A percentile compares a stretch with the other conserved stretches of the same genome.
Evolutionary conservation across 108 stramenopile genomes (phyloP).

Genomic region (Nitzschia sp.): DNA sequence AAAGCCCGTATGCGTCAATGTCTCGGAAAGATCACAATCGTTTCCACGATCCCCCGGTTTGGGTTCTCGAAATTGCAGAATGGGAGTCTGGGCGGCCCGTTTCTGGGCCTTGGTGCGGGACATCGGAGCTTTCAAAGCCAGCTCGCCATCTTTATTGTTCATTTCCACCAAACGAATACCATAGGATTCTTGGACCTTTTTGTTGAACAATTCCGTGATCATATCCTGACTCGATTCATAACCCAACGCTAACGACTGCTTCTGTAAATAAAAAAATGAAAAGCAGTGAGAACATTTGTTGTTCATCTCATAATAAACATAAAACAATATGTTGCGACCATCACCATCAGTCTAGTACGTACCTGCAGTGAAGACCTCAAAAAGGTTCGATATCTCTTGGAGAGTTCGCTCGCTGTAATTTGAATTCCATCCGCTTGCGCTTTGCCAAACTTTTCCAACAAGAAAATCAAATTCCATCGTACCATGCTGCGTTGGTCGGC

Average conservation of each 20-base stretch:
- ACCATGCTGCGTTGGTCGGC: conserved; percentile 64
- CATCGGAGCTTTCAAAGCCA: conserved; percentile 52
- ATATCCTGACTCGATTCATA: conserved; percentile 52
- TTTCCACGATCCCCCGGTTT: conserved; percentile 33
- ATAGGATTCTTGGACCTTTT: conserved; percentile 55
- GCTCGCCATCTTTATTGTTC: not conserved
- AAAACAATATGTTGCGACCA: too few species aligned
- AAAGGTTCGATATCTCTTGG: conserved; percentile 33
- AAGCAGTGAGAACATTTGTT: not conserved
- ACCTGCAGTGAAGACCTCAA: conserved; percentile 38
- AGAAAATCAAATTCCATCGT: conserved; percentile 67
- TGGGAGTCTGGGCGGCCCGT: conserved; percentile 47
- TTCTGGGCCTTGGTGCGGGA: conserved; percentile 51
- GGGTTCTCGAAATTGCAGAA: conserved; percentile 65
- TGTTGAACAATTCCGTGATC: conserved; percentile 57
- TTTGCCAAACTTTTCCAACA: conserved; percentile 64
- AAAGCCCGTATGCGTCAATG: conserved; percentile 51
- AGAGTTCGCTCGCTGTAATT: conserved; percentile 30
- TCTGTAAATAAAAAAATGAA: conserved; percentile 7
- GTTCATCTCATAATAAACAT: conserved; percentile 6
- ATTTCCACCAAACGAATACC: conserved; percentile 48
- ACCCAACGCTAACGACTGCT: conserved; percentile 61
- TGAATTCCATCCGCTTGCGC: conserved; percentile 28
- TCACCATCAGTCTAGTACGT: too few species aligned
- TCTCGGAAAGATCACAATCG: conserved; percentile 12